Conservation (phyloP, 495 filamentous ascomycete species). For the Talaromyces borbonicus region DNA sequence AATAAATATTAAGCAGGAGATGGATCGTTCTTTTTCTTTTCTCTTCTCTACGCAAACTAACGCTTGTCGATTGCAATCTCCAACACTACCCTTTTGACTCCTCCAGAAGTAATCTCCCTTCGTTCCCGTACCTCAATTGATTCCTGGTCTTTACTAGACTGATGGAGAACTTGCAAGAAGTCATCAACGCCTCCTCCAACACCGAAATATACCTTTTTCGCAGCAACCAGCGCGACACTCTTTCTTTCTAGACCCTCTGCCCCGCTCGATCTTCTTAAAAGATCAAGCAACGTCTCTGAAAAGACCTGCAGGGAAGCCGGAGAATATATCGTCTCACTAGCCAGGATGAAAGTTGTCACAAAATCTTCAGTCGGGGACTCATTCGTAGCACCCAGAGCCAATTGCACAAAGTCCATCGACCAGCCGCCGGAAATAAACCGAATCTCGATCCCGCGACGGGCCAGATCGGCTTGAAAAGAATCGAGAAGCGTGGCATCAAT, state of each 20-base stretch:
- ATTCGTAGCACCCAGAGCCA: slow-evolving; percentile 31
- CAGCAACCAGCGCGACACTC: slow-evolving; percentile 67
- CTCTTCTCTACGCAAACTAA: too few species aligned
- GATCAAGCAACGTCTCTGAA: slow-evolving; percentile 55
- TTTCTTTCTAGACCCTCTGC: slow-evolving; percentile 19
- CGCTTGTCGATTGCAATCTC: slow-evolving; percentile 19
- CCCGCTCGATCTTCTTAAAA: slow-evolving; percentile 47
- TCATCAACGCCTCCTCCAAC: slow-evolving; percentile 90
- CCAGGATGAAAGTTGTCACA: slow-evolving; percentile 50
- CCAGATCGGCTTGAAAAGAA: slow-evolving; percentile 52
- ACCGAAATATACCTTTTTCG: slow-evolving; percentile 93
- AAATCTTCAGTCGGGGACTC: slow-evolving; percentile 3
- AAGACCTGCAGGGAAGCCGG: slow-evolving; percentile 65
- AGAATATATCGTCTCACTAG: slow-evolving; percentile 93
- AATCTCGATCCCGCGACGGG: slow-evolving; percentile 45
- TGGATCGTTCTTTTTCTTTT: too few species aligned
- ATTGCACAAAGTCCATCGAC: slow-evolving; percentile 55
- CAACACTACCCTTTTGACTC: slow-evolving; percentile 38
- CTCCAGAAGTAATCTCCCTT: slow-evolving; percentile 43
- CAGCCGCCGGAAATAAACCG: slow-evolving; percentile 78
- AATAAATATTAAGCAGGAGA: too few species aligned
- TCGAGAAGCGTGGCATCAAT: slow-evolving; percentile 53
- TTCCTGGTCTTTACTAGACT: slow-evolving; percentile 30
- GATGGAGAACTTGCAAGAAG: slow-evolving; percentile 56
- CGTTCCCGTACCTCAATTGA: slow-evolving; percentile 53